These are phyloP conservation scores for Apiotrichum veenhuisii DNA, from an alignment of 1,284 basidiomycete genomes.

Conservation along the genomic window DNA sequence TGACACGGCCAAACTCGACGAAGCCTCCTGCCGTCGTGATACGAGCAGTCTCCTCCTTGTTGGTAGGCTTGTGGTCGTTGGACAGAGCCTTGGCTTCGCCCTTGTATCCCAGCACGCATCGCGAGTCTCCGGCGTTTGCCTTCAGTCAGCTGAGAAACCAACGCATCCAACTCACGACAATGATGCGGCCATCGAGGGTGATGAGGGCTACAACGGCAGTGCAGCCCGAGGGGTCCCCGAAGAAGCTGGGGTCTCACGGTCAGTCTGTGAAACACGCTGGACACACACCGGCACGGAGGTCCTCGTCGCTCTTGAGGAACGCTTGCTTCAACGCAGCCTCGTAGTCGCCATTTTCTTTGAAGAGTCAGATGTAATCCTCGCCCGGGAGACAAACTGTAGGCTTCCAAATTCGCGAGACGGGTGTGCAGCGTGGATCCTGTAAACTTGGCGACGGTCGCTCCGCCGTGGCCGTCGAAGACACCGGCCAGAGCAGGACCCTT, in stretches of 20 bases:
- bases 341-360: conserved; percentile 60
- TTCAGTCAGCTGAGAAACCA: conserved; percentile 37
- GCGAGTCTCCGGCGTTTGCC: conserved; percentile 98
- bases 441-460: conserved; percentile 82
- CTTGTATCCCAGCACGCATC: conserved; percentile 81
- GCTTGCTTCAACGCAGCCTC: conserved; percentile 76
- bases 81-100: conserved; percentile 86
- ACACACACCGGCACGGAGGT: conserved; percentile 73
- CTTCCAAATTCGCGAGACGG: conserved; percentile 67
- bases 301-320: conserved; percentile 92
- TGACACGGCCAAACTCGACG: conserved; percentile 95
- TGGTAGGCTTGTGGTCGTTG: conserved; percentile 93
- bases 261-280: conserved; percentile 2
- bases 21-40: conserved; percentile 94
- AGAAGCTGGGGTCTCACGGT: conserved; percentile 73
- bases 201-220: conserved; percentile 88
- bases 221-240: conserved; percentile 90
- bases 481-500: conserved; percentile 74
- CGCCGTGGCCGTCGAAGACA: conserved; percentile 98
- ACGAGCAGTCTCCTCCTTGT: conserved; percentile 78
- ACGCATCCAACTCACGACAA: conserved; percentile 64
- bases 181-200: conserved; percentile 66
- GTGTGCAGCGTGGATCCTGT: conserved; percentile 85
- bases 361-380: neutral
- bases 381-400: conserved; percentile 56